Base-by-base conservation (phyloP, 768 basidiomycete species). In the Amanita thiersii region DNA sequence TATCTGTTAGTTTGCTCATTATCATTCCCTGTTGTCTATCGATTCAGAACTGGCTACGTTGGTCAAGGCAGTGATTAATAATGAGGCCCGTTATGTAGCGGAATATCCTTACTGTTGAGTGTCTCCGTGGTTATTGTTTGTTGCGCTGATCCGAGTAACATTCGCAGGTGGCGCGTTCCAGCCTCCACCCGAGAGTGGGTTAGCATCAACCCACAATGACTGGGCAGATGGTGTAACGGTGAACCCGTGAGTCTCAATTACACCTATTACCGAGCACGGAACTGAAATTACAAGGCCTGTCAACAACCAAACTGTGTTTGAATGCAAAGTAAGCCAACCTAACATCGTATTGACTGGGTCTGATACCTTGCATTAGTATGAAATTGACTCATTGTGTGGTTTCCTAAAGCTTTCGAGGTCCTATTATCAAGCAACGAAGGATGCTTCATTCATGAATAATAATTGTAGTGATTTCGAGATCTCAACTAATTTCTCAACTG, bases 41-140 rank as follows among this genome's bases (percentile, higher is more conserved):
- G 86, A 88, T 56, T 58, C 57, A 5, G 62, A 77, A 12, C 67
- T 88, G 17, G 75, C 77, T 6, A 68, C 69, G 2, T 64, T 87
- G 3, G 78, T 86, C 32, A 85, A 80, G 53, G 86, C 81, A n/a
- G 79, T 87, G 32, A 85, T 88, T 51, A 85, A 86, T 52, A 86
- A 79, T 44, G 83, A 87, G 56, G 79, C 81, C 15, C 73, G 76
- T 21, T 86, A 82, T 59, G 77, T 85, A 15, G 66, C 78, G 2
- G 59, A 81, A 50, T 79, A 79, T 51, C 85, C 85, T 1, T 87
- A 88, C 56, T 87, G 86, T 74, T 21, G 45, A 39, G 56, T 38
- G 10, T 37, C 10, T 14, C 39, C 28, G n/a, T 31, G 19, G 10
- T 26, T 39, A 8, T 26, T 38, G 14, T 28, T 17, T 12, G 9